Percentiles rank a stretch among this genome's conserved stretches.
Evolutionary conservation across 106 monocot genomes (phyloP).

Genomic region (Vanilla planifolia): DNA sequence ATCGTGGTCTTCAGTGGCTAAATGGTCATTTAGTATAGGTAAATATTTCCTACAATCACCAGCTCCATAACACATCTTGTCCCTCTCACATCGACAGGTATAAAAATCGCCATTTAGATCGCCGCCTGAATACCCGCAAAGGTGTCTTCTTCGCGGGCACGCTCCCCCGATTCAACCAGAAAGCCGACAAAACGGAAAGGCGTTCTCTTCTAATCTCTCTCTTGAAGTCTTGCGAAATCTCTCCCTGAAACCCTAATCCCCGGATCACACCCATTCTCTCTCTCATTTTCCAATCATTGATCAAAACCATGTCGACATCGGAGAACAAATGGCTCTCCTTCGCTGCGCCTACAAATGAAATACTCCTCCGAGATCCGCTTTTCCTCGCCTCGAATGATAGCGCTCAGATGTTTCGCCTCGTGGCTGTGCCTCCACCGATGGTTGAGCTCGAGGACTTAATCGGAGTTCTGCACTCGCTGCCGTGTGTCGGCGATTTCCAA

Average conservation of each 20-base stretch:
- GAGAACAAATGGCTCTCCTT: constrained; percentile 1
- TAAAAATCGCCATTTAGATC: too few species aligned
- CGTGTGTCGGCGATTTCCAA: background rate
- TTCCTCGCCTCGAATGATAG: background rate
- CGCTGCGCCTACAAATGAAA: background rate
- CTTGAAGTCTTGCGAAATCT: background rate
- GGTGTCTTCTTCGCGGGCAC: background rate
- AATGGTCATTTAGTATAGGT: too few species aligned
- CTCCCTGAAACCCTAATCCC: background rate
- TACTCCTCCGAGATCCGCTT: background rate
- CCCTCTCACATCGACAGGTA: too few species aligned
- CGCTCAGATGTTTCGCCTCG: background rate
- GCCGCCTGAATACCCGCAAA: background rate
- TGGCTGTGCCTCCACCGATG: background rate
- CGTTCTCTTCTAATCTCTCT: background rate
- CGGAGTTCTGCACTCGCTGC: background rate
- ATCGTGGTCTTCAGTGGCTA: too few species aligned
- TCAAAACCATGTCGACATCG: background rate
- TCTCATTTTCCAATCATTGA: background rate
- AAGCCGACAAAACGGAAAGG: background rate
- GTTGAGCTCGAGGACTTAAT: constrained; percentile 5
- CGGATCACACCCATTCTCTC: background rate
- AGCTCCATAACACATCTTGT: too few species aligned
- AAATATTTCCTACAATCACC: too few species aligned
- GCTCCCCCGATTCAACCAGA: background rate